Evolutionary conservation across 768 basidiomycete genomes (phyloP), one percentile per base, ranked within the genome.

Genomic region (Pilatotrama ljubarskyi): DNA sequence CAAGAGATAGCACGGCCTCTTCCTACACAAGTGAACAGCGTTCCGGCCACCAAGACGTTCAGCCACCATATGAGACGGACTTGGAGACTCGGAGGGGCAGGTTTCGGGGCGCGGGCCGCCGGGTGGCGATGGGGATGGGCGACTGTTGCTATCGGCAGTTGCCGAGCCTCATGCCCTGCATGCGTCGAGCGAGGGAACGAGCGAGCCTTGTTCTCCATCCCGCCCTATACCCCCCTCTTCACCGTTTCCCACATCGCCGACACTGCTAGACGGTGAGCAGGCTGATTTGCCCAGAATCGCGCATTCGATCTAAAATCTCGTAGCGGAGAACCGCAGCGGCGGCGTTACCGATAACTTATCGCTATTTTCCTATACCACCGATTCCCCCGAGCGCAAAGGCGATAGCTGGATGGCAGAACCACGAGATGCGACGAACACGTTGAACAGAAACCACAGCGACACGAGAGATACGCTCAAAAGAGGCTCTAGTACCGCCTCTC

Each of bases 141-240:
- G 50, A 32, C 41, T 51, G 58, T 53, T 41, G 35, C 54, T 29
- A 44, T 43, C 66, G 65, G 64, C 55, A 64, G 41, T 20, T 60
- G 64, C 64, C 64, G 66, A 64, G 61, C 64, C 65, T 66, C 65
- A 57, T 60, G 57, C 22, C 35, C n/a, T 29, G 57, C 64, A 58
- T 53, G 65, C 51, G 56, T 50, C 40, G 25, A 20, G 52, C 48
- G 62, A 55, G 51, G 51, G 53, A 43, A 35, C 52, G 44, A 55
- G 53, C 54, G n/a, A 50, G 52, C 65, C 64, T 68, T 68, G 68
- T 71, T 66, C 53, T 64, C 65, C 66, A 35, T 58, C 64, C 51
- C 53, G 44, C 52, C 36, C 49, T 66, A 66, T 65, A 65, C 61
- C 65, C 63, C 55, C 58, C 41, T 49, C 59, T 43, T 47, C 51